Base-by-base conservation (phyloP, 352 stramenopile species). In the Phytophthora sojae region DNA sequence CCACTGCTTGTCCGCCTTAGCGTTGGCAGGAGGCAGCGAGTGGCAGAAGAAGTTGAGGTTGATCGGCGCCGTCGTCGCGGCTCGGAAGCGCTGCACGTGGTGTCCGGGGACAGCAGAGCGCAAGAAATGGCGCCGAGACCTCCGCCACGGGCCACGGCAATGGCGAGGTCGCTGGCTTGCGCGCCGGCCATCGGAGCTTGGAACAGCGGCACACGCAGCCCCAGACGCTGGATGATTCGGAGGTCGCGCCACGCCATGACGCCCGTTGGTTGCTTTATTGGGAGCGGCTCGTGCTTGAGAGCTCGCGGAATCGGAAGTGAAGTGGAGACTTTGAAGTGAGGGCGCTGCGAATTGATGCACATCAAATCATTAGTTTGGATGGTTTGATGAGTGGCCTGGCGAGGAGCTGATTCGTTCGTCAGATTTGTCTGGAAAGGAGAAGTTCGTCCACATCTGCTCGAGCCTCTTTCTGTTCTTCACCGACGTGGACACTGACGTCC, bases 21-120 rank as follows among this genome's bases (percentile, higher is more conserved):
- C 7, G 11, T 73, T 64, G 19, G 42, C 53, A 50, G 61, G 12
- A 30, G 69, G 57, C 1, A 71, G 52, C 11, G 67, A 50, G 44
- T 88, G 71, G 62, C 82, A 88, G 73, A 90, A 92, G 69, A 92
- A 80, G 39, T 90, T 92, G 61, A 82, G 74, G 66, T 89, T 90
- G 55, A 92, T 75, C 5, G 77, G 69, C 3, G 66, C 55, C 4
- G 73, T 78, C 23, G 73, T 81, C 23, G 49, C 67, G 19, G 42
- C 70, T 50, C 85, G 76, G 55, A 80, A 69, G 19, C 44, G 59
- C 19, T 82, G 73, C 8, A 81, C 66, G 35, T 80, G 69, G 52
- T 51, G 17, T 73, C 67, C 9, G 67, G 60, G 0, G 79, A 82
- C n/a, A 87, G 29, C 19, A 78, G 37, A 4, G 71, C 66, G 32